Conservation (phyloP, 345 rosid species). For the Carallia brachiata region DNA sequence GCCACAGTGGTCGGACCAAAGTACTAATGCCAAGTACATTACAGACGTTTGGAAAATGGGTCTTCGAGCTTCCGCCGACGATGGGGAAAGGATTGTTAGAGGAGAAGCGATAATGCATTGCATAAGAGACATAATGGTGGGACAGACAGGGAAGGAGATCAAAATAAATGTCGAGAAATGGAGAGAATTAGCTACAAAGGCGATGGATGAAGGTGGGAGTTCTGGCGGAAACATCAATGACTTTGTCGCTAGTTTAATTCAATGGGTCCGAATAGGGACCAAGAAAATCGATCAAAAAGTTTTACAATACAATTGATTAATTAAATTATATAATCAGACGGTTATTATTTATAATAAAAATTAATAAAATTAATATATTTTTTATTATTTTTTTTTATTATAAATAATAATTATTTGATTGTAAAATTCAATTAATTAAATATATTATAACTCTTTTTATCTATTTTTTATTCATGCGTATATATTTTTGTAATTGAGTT, state of each 20-base stretch:
- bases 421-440: no score
- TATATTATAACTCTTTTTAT: no score
- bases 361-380: no score
- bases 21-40: conserved; percentile 3
- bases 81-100: conserved; percentile 3
- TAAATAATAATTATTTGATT: no score
- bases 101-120: background rate
- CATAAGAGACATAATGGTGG: conserved; percentile 1
- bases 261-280: background rate
- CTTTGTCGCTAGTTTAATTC: conserved; percentile 9
- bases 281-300: no score
- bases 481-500: no score
- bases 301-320: no score
- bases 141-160: conserved; percentile 25
- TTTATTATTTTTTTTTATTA: no score
- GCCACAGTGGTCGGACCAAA: conserved; percentile 16
- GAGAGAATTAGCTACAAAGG: conserved; percentile 29
- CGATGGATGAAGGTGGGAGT: conserved; percentile 30
- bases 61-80: background rate
- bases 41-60: conserved; percentile 14
- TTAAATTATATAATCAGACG: no score
- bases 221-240: conserved; percentile 40
- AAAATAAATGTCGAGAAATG: conserved; percentile 35
- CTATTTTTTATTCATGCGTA: no score
- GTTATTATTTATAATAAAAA: no score